Conservation (phyloP, 2,329 filamentous ascomycete species). For the Cordyceps cateniannulata region DNA sequence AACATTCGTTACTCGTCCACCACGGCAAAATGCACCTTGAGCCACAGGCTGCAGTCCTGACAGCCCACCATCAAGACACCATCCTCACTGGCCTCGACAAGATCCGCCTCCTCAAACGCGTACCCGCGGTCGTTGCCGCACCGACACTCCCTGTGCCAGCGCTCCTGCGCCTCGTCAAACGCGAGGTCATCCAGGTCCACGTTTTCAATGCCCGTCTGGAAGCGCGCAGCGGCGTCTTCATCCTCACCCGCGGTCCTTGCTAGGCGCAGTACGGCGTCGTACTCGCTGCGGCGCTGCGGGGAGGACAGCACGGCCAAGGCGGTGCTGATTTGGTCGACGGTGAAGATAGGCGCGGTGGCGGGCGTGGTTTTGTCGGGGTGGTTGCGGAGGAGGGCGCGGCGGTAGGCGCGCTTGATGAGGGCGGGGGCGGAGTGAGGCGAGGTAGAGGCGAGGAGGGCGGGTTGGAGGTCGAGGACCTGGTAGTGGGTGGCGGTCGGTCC, state of each 20-base stretch:
- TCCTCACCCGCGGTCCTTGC: conserved; percentile 19
- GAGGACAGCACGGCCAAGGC: conserved; percentile 53
- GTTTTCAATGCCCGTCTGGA: conserved; percentile 55
- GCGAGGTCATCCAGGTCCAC: conserved; percentile 60
- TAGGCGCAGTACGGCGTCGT: conserved; percentile 44
- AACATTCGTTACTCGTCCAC: conserved; percentile 29
- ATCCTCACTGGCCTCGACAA: conserved; percentile 51
- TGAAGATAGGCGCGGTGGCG: conserved; percentile 27
- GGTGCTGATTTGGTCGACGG: conserved; percentile 57
- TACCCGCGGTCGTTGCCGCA: conserved; percentile 59
- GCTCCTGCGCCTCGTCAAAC: conserved; percentile 39
- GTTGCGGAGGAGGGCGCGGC: conserved; percentile 55
- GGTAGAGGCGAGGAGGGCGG: conserved; percentile 37
- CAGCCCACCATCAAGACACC: conserved; percentile 60
- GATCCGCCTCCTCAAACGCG: conserved; percentile 50
- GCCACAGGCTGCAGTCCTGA: conserved; percentile 60
- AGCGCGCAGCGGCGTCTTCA: conserved; percentile 23
- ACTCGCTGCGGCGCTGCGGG: conserved; percentile 40
- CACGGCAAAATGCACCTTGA: conserved; percentile 57
- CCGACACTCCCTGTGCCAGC: conserved; percentile 54
- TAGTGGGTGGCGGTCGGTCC: conserved; percentile 45
- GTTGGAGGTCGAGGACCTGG: conserved; percentile 51
- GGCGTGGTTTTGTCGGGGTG: conserved; percentile 53
- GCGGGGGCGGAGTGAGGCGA: conserved; percentile 31
- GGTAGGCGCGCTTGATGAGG: conserved; percentile 57